Evolutionary conservation across 148 eudicot species (phyloP).

Genomic region (Salicornia ramosissima): DNA sequence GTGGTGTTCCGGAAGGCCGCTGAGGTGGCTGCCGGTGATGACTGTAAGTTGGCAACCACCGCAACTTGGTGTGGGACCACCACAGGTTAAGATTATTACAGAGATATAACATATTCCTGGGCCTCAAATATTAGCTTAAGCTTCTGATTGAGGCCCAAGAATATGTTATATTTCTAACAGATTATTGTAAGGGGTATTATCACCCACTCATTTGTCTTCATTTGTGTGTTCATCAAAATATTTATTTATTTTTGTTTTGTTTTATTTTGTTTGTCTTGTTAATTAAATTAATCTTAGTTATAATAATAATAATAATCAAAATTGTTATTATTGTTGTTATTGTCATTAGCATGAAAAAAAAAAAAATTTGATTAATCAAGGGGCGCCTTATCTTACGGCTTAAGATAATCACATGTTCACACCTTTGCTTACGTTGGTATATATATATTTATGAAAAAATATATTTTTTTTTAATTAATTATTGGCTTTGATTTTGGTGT

Average conservation of each 20-base stretch:
- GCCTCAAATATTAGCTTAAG: no score
- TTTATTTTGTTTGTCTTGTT: neutral
- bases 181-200: neutral
- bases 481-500: slow-evolving; percentile 9
- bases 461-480: neutral
- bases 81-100: slow-evolving; percentile 31
- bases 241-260: neutral
- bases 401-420: slow-evolving; percentile 39
- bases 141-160: no score
- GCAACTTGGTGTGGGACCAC: slow-evolving; percentile 47
- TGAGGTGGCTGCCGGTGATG: slow-evolving; percentile 22
- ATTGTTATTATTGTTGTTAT: slow-evolving; percentile 1
- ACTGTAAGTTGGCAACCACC: slow-evolving; percentile 27
- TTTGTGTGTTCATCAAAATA: slow-evolving; percentile 9
- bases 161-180: no score
- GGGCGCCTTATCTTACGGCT: slow-evolving; percentile 46
- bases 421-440: slow-evolving; percentile 26
- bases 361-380: neutral
- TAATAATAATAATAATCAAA: no score
- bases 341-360: slow-evolving; percentile 8
- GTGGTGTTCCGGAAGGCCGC: slow-evolving; percentile 49
- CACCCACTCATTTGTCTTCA: slow-evolving; percentile 22
- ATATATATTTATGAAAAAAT: neutral
- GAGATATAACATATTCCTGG: no score
- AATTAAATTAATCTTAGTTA: neutral